Evolutionary conservation across 305 asterid species (phyloP), one percentile per base, ranked within the genome.

Genomic region (Nicotiana rustica): DNA sequence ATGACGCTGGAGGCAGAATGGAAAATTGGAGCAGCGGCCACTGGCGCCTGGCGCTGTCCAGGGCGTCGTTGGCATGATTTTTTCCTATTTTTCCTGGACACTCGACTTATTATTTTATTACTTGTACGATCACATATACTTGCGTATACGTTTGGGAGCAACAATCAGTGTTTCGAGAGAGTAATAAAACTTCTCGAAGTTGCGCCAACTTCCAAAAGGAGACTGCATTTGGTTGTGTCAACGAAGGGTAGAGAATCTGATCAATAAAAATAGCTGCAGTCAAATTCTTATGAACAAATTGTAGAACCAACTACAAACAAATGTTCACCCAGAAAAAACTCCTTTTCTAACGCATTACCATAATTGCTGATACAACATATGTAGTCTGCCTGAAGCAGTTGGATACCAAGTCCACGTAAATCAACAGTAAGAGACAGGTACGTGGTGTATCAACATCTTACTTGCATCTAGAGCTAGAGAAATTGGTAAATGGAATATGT

Each of bases 401-500:
- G 80, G 17, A 75, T 52, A 75, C 47, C n/a, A 29, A 25, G 49
- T 15, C 29, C 21, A 18, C 25, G 14, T 35, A 75, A 25, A 75
- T 75, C 80, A 75, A 75, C 25, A 75, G 47, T 25, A 75, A 41
- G 47, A 52, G 65, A 61, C 17, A 52, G 44, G 47, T 52, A 25
- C 64, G 4, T 29, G 56, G 65, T 33, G 33, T 78, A 76, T 59
- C 14, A 31, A 35, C 77, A 73, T 79, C 57, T 73, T 57, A 56
- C 81, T 86, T 75, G 55, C 80, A 82, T 69, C 82, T 79, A 75
- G 75, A 57, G 81, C 82, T 66, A 61, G 21, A 25, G 65, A 66
- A 73, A 80, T 15, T 29, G 83, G 56, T 29, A 7, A 78, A 57
- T 5, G 38, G 82, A 78, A 57, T 85, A 85, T 88, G 69, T 88